Percentiles rank a stretch among this genome's conserved stretches.
These are phyloP conservation scores for Talaromyces rugulosus DNA, from an alignment of 2,329 filamentous ascomycete species.

Conservation along the genomic window DNA sequence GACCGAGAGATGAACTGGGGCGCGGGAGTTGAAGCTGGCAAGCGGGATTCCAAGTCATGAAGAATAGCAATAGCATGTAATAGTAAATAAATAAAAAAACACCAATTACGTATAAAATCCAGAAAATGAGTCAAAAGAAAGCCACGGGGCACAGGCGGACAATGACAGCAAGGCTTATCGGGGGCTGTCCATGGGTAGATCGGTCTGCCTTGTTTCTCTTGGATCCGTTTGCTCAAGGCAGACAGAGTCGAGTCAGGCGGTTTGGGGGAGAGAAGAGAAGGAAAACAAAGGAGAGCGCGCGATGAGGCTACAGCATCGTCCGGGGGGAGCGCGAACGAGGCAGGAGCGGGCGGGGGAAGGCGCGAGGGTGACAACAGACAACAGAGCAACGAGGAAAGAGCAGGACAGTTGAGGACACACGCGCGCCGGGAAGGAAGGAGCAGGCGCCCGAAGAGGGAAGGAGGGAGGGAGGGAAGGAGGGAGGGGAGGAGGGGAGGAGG, in stretches of 20 bases:
- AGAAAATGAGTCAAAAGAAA: background rate
- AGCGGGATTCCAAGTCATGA: constrained; percentile 7
- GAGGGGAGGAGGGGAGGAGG: constrained; percentile 3
- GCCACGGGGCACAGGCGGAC: background rate
- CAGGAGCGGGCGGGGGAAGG: background rate
- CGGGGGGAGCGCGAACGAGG: background rate
- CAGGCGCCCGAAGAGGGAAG: constrained; percentile 4
- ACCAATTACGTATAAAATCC: constrained; percentile 6
- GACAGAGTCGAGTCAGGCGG: no score
- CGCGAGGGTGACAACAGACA: constrained; percentile 1
- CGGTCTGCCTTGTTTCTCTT: background rate
- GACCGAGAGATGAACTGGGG: constrained; percentile 5
- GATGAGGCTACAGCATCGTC: background rate
- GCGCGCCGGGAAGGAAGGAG: background rate
- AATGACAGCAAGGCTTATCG: background rate
- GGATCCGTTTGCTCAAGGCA: background rate
- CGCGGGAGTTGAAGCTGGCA: constrained; percentile 7
- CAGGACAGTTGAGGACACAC: background rate
- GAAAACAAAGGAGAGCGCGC: background rate
- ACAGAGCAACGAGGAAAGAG: background rate
- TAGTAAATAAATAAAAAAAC: background rate
- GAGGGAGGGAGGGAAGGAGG: background rate
- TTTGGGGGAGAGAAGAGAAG: background rate
- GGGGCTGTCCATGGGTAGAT: background rate
- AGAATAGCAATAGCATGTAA: background rate